Conservation (phyloP, 305 asterid species). For the Andrographis paniculata region DNA sequence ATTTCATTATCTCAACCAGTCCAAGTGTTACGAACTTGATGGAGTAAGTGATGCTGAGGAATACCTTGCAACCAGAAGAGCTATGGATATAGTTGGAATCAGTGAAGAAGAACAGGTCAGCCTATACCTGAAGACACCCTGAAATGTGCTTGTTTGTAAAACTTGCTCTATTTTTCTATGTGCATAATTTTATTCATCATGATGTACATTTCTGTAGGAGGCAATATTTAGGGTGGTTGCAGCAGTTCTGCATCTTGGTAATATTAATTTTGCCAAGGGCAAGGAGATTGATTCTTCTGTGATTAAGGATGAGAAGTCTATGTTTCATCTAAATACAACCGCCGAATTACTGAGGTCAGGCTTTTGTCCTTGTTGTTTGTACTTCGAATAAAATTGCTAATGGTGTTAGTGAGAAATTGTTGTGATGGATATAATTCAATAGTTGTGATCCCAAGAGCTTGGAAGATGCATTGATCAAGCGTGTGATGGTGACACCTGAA, state of each 20-base stretch:
- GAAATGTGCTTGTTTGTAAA: conserved; percentile 11
- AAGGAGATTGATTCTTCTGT: conserved; percentile 94
- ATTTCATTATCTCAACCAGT: conserved; percentile 88
- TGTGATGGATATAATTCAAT: conserved; percentile 29
- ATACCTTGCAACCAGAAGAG: conserved; percentile 92
- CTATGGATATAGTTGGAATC: conserved; percentile 99
- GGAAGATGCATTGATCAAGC: conserved; percentile 93
- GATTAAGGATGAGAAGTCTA: conserved; percentile 81
- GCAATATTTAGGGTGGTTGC: conserved; percentile 96
- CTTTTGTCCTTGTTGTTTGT: conserved; percentile 13
- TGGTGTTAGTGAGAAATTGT: too few relatives aligned
- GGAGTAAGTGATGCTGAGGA: conserved; percentile 92
- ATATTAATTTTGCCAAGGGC: conserved; percentile 91
- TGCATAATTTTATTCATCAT: conserved; percentile 12
- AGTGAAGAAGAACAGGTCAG: conserved; percentile 92
- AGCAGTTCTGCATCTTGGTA: conserved; percentile 95
- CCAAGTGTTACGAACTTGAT: conserved; percentile 79
- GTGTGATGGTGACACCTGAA: conserved; percentile 99
- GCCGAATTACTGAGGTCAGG: conserved; percentile 90
- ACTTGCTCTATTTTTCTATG: conserved; percentile 10
- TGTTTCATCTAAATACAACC: conserved; percentile 79
- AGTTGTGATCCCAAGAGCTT: conserved; percentile 97
- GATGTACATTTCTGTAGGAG: conserved; percentile 48
- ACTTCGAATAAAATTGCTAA: too few relatives aligned
- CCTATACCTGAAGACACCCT: conserved; percentile 15